A percentile compares a stretch with the other conserved stretches of the same genome.
phyloP scores from a whole-genome alignment of 75 land plant species.

The Ceratopteris richardii region DNA sequence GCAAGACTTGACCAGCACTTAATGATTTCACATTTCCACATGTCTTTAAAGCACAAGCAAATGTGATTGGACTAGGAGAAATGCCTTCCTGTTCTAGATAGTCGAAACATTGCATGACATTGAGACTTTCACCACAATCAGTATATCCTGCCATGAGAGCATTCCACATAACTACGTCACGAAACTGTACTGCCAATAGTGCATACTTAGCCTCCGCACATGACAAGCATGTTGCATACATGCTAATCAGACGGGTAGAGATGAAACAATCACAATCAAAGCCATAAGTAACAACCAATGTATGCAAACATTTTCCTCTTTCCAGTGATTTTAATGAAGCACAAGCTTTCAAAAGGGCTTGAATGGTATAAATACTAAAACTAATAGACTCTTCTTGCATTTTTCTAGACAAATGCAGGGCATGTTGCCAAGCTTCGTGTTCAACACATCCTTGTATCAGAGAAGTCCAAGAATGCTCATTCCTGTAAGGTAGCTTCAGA shows the following conservation, averaged over 20 bases:
- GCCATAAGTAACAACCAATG: constrained; percentile 23
- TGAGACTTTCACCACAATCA: too few species aligned
- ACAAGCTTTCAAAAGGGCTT: constrained; percentile 29
- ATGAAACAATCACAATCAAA: constrained; percentile 6
- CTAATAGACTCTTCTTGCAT: constrained; percentile 15
- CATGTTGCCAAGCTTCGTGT: constrained; percentile 4
- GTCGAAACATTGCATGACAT: too few species aligned
- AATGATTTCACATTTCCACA: constrained; percentile 11
- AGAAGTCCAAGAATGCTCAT: constrained; percentile 4
- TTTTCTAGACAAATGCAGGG: constrained; percentile 13
- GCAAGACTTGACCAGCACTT: constrained; percentile 1
- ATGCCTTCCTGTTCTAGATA: background rate
- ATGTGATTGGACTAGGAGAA: constrained; percentile 1
- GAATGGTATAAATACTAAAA: constrained; percentile 38
- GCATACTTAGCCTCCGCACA: background rate
- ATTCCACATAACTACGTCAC: too few species aligned
- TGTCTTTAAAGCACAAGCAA: constrained; percentile 1
- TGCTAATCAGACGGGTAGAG: constrained; percentile 7
- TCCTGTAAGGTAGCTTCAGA: background rate
- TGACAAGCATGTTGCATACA: constrained; percentile 10
- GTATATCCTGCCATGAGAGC: too few species aligned
- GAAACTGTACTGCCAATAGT: too few species aligned
- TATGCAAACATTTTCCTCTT: constrained; percentile 1
- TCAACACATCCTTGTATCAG: constrained; percentile 1
- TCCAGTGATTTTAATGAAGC: constrained; percentile 4